These are phyloP conservation scores for Trichoderma reesei DNA, from an alignment of 495 filamentous ascomycete species.

Conservation along the genomic window DNA sequence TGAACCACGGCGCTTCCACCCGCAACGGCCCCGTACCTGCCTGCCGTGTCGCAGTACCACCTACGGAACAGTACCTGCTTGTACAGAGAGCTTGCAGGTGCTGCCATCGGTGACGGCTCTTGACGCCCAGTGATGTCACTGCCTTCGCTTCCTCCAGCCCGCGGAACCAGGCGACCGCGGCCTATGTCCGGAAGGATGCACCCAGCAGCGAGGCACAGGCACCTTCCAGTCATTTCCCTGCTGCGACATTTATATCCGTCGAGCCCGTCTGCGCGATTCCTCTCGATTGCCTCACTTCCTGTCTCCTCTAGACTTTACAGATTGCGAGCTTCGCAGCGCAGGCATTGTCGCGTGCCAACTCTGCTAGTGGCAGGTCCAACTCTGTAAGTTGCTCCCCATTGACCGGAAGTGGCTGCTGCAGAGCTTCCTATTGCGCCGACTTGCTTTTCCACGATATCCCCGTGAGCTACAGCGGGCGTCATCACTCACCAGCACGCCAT, in stretches of 20 bases:
- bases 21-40: neutral
- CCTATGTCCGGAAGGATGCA: neutral
- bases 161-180: neutral
- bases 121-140: slow-evolving; percentile 5
- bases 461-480: neutral
- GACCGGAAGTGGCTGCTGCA: neutral
- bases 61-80: no score
- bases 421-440: neutral
- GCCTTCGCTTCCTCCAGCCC: neutral
- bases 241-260: neutral
- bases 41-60: neutral
- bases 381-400: neutral
- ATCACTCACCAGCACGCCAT: neutral
- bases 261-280: neutral
- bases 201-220: neutral
- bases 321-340: neutral
- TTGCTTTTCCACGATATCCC: neutral
- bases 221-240: neutral
- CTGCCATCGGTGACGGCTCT: neutral
- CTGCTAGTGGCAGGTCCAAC: neutral
- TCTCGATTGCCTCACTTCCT: neutral
- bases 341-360: neutral
- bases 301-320: neutral
- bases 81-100: no score
- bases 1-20: neutral